Evolutionary conservation across 371 early-diverging fungal genomes (phyloP), one percentile per base, ranked within the genome.

Genomic region (Mortierella sp.): DNA sequence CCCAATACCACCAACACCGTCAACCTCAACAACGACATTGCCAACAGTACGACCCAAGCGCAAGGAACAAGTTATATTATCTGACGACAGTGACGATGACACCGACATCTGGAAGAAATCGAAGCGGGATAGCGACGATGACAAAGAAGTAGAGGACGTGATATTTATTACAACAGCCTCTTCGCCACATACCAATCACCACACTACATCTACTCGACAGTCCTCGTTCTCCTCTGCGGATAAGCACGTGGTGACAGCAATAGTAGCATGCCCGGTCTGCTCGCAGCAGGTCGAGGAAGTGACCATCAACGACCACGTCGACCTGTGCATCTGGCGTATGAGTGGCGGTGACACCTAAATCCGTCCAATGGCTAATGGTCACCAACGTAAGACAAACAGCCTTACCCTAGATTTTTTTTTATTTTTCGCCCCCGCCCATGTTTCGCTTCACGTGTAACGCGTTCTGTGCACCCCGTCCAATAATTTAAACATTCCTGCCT

Each of bases 291-390:
- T 88, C 16, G 70, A 74, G 34, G 79, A 73, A 43, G 64, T 72
- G 14, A 73, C 85, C 3, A 88, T 88, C 72, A 88, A 88, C 46
- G 87, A 87, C 37, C 88, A 88, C 71, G 75, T 88, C n/a, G 88
- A 88, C 71, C 75, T 87, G 14, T 88, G 88, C 26, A 81, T 88
- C 59, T 88, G 77, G 82, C 75, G 73, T 13, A 34, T 69, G 28
- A 84, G 69, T 75, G 81, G 81, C 10, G 73, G 61, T 10, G 54
- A 55, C 6, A 46, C 55, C 24, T 78, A 73, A 78, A 61, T 24
- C 46, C 28, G 16, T 16, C 54, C 28, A 34, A 2, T 19, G 34
- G 26, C 43, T 44, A 53, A 28, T 28, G 16, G 5, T 67, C n/a
- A n/a, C 61, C 21, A 34, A 40, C 24, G 11, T 40, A 40, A 67